phyloP scores from a whole-genome alignment of 306 rosid genomes.

The Aeschynomene evenia region DNA sequence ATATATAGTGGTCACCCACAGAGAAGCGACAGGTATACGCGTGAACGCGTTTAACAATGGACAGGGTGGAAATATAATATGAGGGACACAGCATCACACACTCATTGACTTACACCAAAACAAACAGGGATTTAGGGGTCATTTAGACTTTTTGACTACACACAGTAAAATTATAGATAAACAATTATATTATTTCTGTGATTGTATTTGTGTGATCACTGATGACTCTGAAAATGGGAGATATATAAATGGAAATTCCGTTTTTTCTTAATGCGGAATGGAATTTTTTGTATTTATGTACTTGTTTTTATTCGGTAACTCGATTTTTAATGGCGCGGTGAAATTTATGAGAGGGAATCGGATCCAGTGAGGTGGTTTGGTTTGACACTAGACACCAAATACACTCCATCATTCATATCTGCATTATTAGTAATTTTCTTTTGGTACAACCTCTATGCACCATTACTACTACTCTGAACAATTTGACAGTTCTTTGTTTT shows the following conservation, averaged over 20 bases:
- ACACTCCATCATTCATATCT: not conserved
- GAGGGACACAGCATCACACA: not conserved
- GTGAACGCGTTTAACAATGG: slow-evolving; percentile 61
- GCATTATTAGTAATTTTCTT: no score
- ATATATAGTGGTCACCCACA: slow-evolving; percentile 50
- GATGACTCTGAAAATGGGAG: not conserved
- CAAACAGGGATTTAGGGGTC: not conserved
- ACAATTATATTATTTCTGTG: no score
- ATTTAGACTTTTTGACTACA: slow-evolving; percentile 12
- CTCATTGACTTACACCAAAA: no score
- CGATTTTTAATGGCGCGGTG: not conserved
- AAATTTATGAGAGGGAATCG: not conserved
- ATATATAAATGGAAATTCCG: not conserved
- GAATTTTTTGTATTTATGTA: not conserved
- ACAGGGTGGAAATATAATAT: slow-evolving; percentile 24
- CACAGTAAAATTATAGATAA: not conserved
- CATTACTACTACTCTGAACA: not conserved
- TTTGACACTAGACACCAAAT: not conserved
- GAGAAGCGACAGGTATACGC: slow-evolving; percentile 46
- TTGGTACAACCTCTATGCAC: not conserved
- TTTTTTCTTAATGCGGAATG: not conserved
- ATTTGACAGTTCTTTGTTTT: not conserved
- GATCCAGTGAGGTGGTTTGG: not conserved
- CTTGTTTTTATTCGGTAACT: not conserved
- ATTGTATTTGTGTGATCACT: not conserved